phyloP scores from a whole-genome alignment of 106 monocot species.

The Cymbidium sinense region DNA sequence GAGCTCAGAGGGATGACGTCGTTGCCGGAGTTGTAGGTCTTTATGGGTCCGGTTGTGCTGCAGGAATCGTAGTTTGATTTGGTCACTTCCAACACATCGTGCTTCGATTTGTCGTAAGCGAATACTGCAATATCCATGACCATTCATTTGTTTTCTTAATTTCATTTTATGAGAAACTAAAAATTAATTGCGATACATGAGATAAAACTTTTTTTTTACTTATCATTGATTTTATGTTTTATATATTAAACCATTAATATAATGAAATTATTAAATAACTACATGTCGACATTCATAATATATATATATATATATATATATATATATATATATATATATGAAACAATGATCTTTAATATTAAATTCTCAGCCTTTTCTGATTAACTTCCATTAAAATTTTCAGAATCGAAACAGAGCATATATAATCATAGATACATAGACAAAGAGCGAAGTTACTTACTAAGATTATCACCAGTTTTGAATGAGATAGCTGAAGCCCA shows the following conservation, averaged over 20 bases:
- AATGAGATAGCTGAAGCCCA: slow-evolving; percentile 29
- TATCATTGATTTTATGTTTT: no score
- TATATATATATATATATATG: no score
- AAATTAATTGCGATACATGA: background rate
- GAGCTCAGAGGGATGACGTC: slow-evolving; percentile 19
- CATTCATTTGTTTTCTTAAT: background rate
- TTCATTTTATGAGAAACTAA: background rate
- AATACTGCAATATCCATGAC: slow-evolving; percentile 8
- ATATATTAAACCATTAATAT: no score
- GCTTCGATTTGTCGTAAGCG: slow-evolving; percentile 3
- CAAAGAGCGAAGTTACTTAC: slow-evolving; percentile 11
- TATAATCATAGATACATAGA: background rate
- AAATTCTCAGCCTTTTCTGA: slow-evolving; percentile 7
- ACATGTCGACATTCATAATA: no score
- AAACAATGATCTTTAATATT: no score
- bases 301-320: no score
- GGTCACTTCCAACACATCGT: slow-evolving; percentile 47
- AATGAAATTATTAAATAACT: no score
- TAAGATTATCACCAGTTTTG: slow-evolving; percentile 20
- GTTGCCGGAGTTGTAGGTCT: slow-evolving; percentile 12
- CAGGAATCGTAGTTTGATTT: slow-evolving; percentile 36
- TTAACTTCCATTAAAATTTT: no score
- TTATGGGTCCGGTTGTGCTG: slow-evolving; percentile 12
- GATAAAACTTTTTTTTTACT: no score
- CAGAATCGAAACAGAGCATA: no score